Percentiles rank a stretch among this genome's conserved stretches.
Conservation (phyloP, 345 rosid genomes). For the Aquilaria yunnanensis region DNA sequence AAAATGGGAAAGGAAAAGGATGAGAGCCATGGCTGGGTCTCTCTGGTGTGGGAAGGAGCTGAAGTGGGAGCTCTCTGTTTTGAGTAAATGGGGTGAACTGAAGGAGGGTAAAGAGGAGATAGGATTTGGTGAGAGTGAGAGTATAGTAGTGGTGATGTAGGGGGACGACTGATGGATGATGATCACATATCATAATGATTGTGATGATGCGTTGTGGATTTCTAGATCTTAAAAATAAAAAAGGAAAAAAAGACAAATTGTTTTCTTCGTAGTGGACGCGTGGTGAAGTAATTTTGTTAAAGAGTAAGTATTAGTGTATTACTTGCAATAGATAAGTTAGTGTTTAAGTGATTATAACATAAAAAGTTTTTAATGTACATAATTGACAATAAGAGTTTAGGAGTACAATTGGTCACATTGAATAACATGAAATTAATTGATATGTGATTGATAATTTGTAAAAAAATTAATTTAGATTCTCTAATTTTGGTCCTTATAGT, state of each 20-base stretch:
- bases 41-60: neutral
- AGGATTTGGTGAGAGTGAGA: neutral
- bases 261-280: neutral
- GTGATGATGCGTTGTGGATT: constrained; percentile 11
- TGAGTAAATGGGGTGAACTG: neutral
- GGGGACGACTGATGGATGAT: neutral
- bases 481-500: too few species aligned
- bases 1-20: constrained; percentile 32
- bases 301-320: neutral
- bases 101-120: neutral
- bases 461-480: too few species aligned
- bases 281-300: neutral
- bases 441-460: too few species aligned
- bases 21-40: constrained; percentile 24
- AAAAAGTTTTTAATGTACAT: neutral
- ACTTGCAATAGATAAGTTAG: neutral
- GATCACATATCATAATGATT: constrained; percentile 3
- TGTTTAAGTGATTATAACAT: too few species aligned
- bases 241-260: too few species aligned
- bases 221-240: too few species aligned
- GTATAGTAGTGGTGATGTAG: neutral
- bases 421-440: too few species aligned
- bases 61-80: neutral
- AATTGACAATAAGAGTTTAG: neutral
- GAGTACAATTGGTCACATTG: too few species aligned